Evolutionary conservation across 495 filamentous ascomycete species (phyloP), one percentile per base, ranked within the genome.

Genomic region (Chaetomium fimeti): DNA sequence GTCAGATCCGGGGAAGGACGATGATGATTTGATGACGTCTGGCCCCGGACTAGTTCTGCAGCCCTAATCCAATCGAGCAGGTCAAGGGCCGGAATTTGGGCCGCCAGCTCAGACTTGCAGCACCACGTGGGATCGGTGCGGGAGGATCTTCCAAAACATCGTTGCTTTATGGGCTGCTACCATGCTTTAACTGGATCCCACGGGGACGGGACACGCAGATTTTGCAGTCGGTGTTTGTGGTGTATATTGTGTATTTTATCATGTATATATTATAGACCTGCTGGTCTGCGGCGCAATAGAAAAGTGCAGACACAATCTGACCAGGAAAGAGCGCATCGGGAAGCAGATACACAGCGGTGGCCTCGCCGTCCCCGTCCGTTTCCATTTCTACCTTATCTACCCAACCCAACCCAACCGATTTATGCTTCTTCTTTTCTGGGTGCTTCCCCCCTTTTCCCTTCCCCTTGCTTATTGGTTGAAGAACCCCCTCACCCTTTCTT

Each of bases 291-390:
- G 8, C 32, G 8, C 32, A 36, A 36, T 1, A 36, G 3, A 1
- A 9, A 36, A 11, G 3, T 36, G 12, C 8, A 36, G 1, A 36
- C 29, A 32, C 29, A 36, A 5, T 11, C 32, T 43, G 40, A 43
- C 13, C 40, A 49, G n/a, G 16, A 8, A 49, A 49, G 20, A 20
- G 45, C 16, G 18, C 18, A 2, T 49, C 24, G 45, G 38, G 55
- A 58, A 58, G 55, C 13, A 58, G 38, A 58, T 28, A 45, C 43
- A 58, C 55, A 58, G 55, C 55, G 55, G 57, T 47, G 42, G 45
- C 42, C 57, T n/a, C 27, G 24, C 57, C 16, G 40, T 59, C 57
- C 24, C 20, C 48, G 15, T 52, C 40, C 40, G 15, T 45, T 52
- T 24, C 18, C 54, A 52, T 25, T 52, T 52, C 48, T 52, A 36